Evolutionary conservation across 2,329 filamentous ascomycete genomes (phyloP), one percentile per base, ranked within the genome.

Genomic region (Ceratocystis smalleyi): DNA sequence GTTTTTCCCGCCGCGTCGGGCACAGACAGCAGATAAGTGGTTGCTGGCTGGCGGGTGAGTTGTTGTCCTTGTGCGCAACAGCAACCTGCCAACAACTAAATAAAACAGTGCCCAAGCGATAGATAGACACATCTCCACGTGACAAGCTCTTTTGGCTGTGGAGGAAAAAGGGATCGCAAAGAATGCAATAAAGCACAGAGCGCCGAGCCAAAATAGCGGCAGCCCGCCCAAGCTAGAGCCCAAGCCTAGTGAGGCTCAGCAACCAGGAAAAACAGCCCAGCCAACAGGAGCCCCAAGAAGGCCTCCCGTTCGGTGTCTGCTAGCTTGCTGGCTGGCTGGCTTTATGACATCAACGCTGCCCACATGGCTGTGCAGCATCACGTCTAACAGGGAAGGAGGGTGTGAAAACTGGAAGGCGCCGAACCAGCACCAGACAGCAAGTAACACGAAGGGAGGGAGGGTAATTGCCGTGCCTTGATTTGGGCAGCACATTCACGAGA

Each of bases 181-280:
- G 43, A 60, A 60, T 49, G 27, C n/a, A 51, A 22, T 30, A 43
- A 51, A n/a, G 12, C 22, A 27, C 8, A 27, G 47, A 61, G 27
- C 27, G 68, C 73, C 70, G 35, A 40, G 7, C 55, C 22, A 32
- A 32, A 55, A 55, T 27, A n/a, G 51, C 24, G 51, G 17, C n/a
- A 57, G 47, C 3, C 47, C n/a, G 47, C 6, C 19, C 35, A 40
- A 40, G 5, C 4, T 10, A 40, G 15, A 22, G 17, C 47, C 35
- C 35, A 40, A 51, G 54, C 27, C 54, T 24, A 57, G 54, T 57
- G 54, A 57, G 54, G 54, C 54, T 57, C 27, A 57, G 54, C 30
- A 32, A 2, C 12, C n/a, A 22, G 30, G 27, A 32, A 55, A 55
- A 55, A 17, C 51, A 30, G 27, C 51, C 51, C 51, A 27, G 27